Evolutionary conservation across 2,329 filamentous ascomycete species (phyloP).

Genomic region (Chaetomium strumarium): DNA sequence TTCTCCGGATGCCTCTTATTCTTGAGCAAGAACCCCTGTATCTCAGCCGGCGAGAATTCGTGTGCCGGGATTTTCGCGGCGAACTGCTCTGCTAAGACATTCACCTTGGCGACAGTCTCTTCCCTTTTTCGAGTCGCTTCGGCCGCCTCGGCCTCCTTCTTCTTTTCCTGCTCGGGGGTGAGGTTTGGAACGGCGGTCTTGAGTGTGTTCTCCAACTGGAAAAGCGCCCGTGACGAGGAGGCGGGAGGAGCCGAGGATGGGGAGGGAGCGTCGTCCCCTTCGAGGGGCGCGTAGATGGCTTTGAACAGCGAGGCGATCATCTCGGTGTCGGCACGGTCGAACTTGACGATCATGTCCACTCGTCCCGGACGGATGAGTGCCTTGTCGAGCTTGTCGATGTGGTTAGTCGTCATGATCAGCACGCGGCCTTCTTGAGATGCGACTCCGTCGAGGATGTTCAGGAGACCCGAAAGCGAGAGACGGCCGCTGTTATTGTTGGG

Average conservation of each 20-base stretch:
- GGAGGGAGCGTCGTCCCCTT: constrained; percentile 37
- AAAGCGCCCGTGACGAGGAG: neutral
- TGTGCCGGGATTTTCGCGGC: constrained; percentile 44
- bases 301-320: constrained; percentile 52
- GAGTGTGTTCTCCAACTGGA: constrained; percentile 3
- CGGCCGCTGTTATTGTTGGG: constrained; percentile 25
- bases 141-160: constrained; percentile 24
- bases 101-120: constrained; percentile 37
- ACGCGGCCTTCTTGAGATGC: constrained; percentile 58
- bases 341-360: constrained; percentile 54
- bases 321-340: constrained; percentile 46
- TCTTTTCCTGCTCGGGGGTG: constrained; percentile 16
- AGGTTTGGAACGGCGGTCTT: constrained; percentile 1
- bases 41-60: constrained; percentile 55
- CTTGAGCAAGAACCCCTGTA: constrained; percentile 53
- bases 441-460: constrained; percentile 76
- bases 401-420: constrained; percentile 62
- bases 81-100: constrained; percentile 43
- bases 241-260: neutral
- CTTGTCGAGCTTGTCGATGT: constrained; percentile 55
- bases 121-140: constrained; percentile 28
- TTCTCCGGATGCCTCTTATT: constrained; percentile 47
- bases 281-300: constrained; percentile 50
- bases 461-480: constrained; percentile 67
- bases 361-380: constrained; percentile 58